These are phyloP conservation scores for Suhomyces maxii DNA, from an alignment of 1,139 yeast species.

Conservation along the genomic window DNA sequence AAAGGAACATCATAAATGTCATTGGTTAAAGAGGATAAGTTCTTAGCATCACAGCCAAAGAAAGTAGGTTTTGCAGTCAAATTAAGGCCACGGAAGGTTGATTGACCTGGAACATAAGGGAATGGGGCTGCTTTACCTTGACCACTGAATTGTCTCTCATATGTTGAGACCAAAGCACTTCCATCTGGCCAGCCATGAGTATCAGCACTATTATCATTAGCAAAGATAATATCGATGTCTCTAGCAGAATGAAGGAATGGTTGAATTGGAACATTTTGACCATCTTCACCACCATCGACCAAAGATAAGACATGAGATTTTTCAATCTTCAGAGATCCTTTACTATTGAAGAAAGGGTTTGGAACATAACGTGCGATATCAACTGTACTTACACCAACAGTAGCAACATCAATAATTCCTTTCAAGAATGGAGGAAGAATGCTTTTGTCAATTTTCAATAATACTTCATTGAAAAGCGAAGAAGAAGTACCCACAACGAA, in stretches of 20 bases:
- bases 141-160: slow-evolving; percentile 19
- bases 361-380: slow-evolving; percentile 21
- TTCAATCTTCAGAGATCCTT: slow-evolving; percentile 9
- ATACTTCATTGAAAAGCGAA: slow-evolving; percentile 32
- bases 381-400: neutral
- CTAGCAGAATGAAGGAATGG: slow-evolving; percentile 20
- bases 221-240: slow-evolving; percentile 20
- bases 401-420: slow-evolving; percentile 1
- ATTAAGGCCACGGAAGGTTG: slow-evolving; percentile 17
- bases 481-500: slow-evolving; percentile 24
- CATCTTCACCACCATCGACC: slow-evolving; percentile 25
- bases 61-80: slow-evolving; percentile 25
- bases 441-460: slow-evolving; percentile 15
- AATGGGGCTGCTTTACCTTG: slow-evolving; percentile 30
- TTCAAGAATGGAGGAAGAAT: slow-evolving; percentile 13
- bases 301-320: slow-evolving; percentile 15
- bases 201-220: slow-evolving; percentile 20
- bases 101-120: slow-evolving; percentile 22
- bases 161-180: slow-evolving; percentile 17
- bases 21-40: slow-evolving; percentile 47
- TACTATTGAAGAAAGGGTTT: slow-evolving; percentile 25
- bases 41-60: slow-evolving; percentile 30
- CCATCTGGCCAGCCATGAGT: slow-evolving; percentile 21
- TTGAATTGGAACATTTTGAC: slow-evolving; percentile 20
- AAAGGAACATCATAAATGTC: slow-evolving; percentile 21